Base-by-base conservation (phyloP, 345 rosid species). In the Gossypium mustelinum region DNA sequence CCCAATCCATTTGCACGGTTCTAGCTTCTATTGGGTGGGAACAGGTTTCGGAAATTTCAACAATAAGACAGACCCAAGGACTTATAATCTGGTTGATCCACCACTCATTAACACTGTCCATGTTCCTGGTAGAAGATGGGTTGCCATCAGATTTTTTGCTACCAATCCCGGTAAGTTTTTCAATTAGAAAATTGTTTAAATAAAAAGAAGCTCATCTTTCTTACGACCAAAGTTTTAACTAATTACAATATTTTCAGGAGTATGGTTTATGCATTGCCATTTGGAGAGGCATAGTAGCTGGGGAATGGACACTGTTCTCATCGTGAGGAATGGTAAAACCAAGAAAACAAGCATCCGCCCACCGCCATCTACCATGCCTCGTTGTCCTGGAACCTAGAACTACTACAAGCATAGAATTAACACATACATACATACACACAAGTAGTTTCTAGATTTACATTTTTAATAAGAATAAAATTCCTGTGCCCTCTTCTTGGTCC, bases 1-100 rank as follows among this genome's bases (percentile, higher is more conserved):
- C 55, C 86, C 84, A 10, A 76, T 83, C 57, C 86, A 83, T 56
- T 39, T 83, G 27, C 83, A 83, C 39, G 86, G 86, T 7, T 71
- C 18, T n/a, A 80, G 81, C 52, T 80, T 80, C 68, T 83, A 77
- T 47, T 47, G 76, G 9, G 80, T 83, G 0, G 80, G 84, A 14
- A 11, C 2, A 1, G 86, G 86, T 18, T 11, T 0, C 0, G 79
- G 84, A 17, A 81, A 75, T 60, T 83, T 61, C 24, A 58, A 83
- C 71, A 75, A 75, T 11, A 56, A 11, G 6, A 71, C 44, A 3
- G 75, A 69, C 18, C 77, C 84, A 7, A 6, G 17, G 41, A 48
- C 68, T 13, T 83, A 73, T 62, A 83, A 80, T 57, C 47, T 83
- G 48, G 71, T 75, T 11, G 81, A 80, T 52, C 86, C 84, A 8